Evolutionary conservation across 164 flowering plant genomes (phyloP), one percentile per base, ranked within the genome.

Genomic region (Saururus chinensis): DNA sequence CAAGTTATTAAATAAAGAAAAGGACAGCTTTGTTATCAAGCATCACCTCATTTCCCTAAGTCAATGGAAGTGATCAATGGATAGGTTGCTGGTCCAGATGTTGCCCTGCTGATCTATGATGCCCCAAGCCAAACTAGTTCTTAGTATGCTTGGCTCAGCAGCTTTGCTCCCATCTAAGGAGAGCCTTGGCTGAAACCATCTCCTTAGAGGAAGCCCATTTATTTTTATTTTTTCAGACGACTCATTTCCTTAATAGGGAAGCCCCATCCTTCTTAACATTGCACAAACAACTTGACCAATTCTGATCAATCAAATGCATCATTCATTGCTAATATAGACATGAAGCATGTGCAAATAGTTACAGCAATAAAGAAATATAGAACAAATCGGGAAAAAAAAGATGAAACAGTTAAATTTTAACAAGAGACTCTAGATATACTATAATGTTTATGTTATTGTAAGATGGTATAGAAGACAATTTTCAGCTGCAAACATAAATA

Each of bases 161-260:
- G 71, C 82, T 75, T 72, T 84, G 56, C 78, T 79, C 64, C 69
- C 66, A 66, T 78, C 78, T 56, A 80, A 68, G 49, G 65, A 74
- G 60, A 81, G 83, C 59, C 42, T 45, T 7, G 99, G 97, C 72
- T 81, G 88, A 30, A 87, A 73, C 99, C 99, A 93, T 63, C 82
- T 82, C 68, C 70, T 86, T 56, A 83, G 19, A 51, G 81, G 56
- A 26, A 84, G 72, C 23, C 96, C 96, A 53, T 64, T 79, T 56
- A 93, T 87, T 75, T 83, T 81, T 63, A 93, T 80, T 73, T 81
- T 93, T 45, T 97, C 98, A 54, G 57, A 73, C 53, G 99, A 93
- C 69, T 80, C 91, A 60, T 75, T 82, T 30, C 97, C 97, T 67
- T 80, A 83, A 71, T 86, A 89, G 22, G 77, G 69, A 53, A 93